Conservation (phyloP, 23 red algal genomes). For the Pyropia haitanensis region DNA sequence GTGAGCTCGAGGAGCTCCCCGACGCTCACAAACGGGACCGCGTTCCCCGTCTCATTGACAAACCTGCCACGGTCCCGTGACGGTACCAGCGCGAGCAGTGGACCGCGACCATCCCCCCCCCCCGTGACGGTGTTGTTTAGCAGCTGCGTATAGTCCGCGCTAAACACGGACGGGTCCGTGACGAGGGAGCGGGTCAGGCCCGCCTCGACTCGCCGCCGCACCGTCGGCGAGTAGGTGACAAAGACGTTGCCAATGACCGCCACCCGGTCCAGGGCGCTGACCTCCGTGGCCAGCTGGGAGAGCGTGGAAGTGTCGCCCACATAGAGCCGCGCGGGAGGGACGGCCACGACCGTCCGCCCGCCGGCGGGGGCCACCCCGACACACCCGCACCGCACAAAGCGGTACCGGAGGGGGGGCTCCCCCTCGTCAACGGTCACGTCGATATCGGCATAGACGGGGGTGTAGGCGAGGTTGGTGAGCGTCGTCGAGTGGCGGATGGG, state of each 20-base stretch:
- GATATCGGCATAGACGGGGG: background rate
- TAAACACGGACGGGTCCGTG: too few species aligned
- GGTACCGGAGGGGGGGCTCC: background rate
- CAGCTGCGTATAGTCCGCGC: too few species aligned
- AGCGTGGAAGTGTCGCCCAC: background rate
- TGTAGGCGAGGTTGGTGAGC: background rate
- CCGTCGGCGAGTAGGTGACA: background rate
- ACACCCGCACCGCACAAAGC: slow-evolving; percentile 4
- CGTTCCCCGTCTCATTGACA: too few species aligned
- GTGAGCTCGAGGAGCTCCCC: background rate
- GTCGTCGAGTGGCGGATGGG: background rate
- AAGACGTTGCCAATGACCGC: background rate
- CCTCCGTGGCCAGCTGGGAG: background rate
- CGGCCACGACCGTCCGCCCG: background rate
- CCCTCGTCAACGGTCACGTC: background rate
- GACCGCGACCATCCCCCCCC: too few species aligned
- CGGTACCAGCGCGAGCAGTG: too few species aligned
- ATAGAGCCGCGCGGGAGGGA: background rate
- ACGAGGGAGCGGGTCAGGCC: background rate
- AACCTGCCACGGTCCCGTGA: too few species aligned
- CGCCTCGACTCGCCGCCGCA: background rate
- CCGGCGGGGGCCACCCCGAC: background rate
- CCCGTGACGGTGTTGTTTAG: too few species aligned
- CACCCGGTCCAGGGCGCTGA: background rate
- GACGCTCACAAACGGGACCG: too few species aligned